Conservation (phyloP, 2,329 filamentous ascomycete genomes). For the Dothidotthia symphoricarpi region DNA sequence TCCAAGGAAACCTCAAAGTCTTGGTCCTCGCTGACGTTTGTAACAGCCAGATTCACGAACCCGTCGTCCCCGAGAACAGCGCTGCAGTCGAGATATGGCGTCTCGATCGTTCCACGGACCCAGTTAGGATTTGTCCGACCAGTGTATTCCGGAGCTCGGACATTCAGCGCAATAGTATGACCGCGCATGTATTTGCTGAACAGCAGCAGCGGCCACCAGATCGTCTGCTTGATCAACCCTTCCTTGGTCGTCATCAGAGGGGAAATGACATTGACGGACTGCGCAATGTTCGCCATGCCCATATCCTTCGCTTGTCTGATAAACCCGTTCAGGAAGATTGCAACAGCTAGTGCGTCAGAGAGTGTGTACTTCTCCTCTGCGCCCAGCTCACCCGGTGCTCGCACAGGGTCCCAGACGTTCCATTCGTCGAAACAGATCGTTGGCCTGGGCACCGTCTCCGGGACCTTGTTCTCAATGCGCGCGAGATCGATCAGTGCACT, state of each 20-base stretch:
- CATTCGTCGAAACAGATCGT: constrained; percentile 82
- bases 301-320: constrained; percentile 68
- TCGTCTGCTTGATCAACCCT: constrained; percentile 68
- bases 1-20: constrained; percentile 61
- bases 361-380: constrained; percentile 71
- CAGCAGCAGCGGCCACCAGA: constrained; percentile 71
- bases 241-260: constrained; percentile 69
- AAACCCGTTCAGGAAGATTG: constrained; percentile 74
- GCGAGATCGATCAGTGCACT: constrained; percentile 70
- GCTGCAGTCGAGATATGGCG: constrained; percentile 69
- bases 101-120: constrained; percentile 64
- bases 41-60: constrained; percentile 65
- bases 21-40: constrained; percentile 65
- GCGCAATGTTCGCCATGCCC: constrained; percentile 77
- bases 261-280: constrained; percentile 74
- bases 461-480: constrained; percentile 64
- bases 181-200: constrained; percentile 74
- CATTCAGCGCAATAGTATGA: constrained; percentile 64
- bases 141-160: constrained; percentile 62
- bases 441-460: constrained; percentile 58
- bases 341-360: constrained; percentile 72
- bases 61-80: constrained; percentile 61
- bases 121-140: constrained; percentile 66
- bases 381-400: constrained; percentile 68
- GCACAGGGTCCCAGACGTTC: constrained; percentile 77